Base-by-base conservation (phyloP, 352 stramenopile genomes). In the Pythium rhizo-oryzae region DNA sequence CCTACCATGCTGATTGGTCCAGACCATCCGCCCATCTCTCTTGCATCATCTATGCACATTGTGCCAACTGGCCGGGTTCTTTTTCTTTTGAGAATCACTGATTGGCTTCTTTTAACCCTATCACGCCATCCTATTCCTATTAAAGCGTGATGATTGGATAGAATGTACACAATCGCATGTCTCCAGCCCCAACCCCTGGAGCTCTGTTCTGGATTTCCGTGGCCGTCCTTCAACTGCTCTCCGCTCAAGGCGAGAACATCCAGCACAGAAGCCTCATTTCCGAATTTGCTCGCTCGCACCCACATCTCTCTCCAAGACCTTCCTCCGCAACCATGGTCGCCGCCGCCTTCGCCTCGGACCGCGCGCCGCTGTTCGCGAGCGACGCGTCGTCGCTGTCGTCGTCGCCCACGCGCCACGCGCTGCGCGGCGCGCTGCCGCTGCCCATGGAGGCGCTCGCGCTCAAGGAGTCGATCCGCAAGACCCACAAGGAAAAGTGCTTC, bases 391-490 rank as follows among this genome's bases (percentile, higher is more conserved):
- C 28, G 28, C 28, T 33, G 3, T 33, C 28, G 28, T 33, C 28
- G 28, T 33, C 28, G 28, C 28, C 28, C 52, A 49, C 47, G 46
- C n/a, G 37, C 25, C 23, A 9, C 49, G 50, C 21, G 30, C 15
- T 58, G 46, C n/a, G 37, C 25, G 13, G 5, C 49, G 50, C 21
- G 30, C 15, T 58, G 30, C 59, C 59, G 33, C 59, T 65, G 59
- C 71, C 75, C n/a, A 37, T 68, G 1, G 76, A 87, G 49, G 77
- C 75, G 1, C 70, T 78, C 59, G 51, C 79, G 44, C 71, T 85
- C 69, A 85, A 87, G 63, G 67, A 72, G 41, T 69, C 78, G 33
- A 78, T 87, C 46, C 55, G 82, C 41, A 35, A 71, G 46, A 51
- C 61, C 53, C 70, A 81, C 43, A 67, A 69, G 16, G 46, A 75